Conservation (phyloP, 106 monocot species). For the Chionographis japonica region DNA sequence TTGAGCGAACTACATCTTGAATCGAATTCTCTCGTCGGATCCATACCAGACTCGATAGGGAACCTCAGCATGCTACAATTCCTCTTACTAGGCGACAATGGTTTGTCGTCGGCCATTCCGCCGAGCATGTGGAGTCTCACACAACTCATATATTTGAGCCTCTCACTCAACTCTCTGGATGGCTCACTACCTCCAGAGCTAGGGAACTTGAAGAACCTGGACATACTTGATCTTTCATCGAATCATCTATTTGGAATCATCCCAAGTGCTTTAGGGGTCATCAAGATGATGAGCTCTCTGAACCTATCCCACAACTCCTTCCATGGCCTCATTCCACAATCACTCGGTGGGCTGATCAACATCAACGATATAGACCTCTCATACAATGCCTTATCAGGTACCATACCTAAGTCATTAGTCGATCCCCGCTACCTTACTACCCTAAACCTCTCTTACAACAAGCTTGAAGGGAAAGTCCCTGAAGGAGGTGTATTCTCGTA, state of each 20-base stretch:
- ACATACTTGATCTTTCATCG: not conserved
- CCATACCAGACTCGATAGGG: not conserved
- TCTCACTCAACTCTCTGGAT: not conserved
- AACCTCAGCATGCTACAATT: not conserved
- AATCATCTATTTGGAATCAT: not conserved
- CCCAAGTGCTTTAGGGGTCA: not conserved
- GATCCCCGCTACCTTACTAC: not conserved
- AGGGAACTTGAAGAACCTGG: not conserved
- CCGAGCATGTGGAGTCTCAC: not conserved
- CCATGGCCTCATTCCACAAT: not conserved
- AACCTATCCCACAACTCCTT: not conserved
- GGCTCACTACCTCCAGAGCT: not conserved
- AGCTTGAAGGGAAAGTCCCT: no score
- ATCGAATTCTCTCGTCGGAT: not conserved
- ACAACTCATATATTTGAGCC: not conserved
- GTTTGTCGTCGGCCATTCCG: not conserved
- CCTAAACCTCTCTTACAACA: no score
- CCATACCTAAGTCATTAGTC: not conserved
- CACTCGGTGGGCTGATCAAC: not conserved
- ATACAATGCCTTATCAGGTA: not conserved
- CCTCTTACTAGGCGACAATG: not conserved
- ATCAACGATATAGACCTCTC: not conserved
- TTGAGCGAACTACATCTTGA: no score
- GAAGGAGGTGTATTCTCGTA: not conserved
- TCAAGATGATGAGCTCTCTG: not conserved